These are phyloP conservation scores for Ascochyta viciae-villosae DNA, from an alignment of 2,329 filamentous ascomycete species.

Conservation along the genomic window DNA sequence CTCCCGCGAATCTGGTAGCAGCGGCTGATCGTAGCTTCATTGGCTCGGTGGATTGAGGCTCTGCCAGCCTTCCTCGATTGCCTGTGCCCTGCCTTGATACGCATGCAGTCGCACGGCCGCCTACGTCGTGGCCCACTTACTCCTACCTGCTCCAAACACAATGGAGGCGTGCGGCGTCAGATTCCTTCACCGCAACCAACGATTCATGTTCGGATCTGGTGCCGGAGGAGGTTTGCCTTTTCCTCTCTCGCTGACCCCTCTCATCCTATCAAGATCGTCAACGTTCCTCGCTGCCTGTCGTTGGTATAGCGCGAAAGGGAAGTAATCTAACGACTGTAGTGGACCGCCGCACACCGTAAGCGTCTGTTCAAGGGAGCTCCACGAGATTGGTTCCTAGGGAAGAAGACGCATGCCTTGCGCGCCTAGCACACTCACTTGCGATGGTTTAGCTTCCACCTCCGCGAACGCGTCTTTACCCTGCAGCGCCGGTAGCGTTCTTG, in stretches of 20 bases:
- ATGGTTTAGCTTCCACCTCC: conserved; percentile 1
- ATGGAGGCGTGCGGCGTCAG: not conserved
- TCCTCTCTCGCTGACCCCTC: not conserved
- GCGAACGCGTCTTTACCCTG: conserved; percentile 3
- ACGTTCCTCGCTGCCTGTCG: not conserved
- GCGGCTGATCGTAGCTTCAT: conserved; percentile 3
- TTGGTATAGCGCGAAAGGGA: conserved; percentile 1
- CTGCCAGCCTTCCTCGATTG: conserved; percentile 4
- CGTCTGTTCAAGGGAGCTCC: not conserved
- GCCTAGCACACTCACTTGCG: not conserved
- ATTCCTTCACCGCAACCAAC: not conserved
- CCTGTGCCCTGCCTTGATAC: not conserved
- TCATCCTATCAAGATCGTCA: not conserved
- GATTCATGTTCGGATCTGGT: not conserved
- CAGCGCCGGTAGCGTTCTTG: conserved; percentile 1
- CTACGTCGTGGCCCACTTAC: not conserved
- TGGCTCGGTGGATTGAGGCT: conserved; percentile 11
- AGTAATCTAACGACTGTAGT: not conserved
- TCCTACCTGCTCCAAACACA: not conserved
- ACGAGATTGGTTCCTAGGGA: not conserved
- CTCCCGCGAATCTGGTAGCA: conserved; percentile 9
- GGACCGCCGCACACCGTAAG: not conserved
- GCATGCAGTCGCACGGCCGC: not conserved
- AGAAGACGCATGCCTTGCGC: no score
- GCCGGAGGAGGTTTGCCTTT: not conserved